phyloP scores from a whole-genome alignment of 805 yeast genomes.

The Kodamaea laetipori region DNA sequence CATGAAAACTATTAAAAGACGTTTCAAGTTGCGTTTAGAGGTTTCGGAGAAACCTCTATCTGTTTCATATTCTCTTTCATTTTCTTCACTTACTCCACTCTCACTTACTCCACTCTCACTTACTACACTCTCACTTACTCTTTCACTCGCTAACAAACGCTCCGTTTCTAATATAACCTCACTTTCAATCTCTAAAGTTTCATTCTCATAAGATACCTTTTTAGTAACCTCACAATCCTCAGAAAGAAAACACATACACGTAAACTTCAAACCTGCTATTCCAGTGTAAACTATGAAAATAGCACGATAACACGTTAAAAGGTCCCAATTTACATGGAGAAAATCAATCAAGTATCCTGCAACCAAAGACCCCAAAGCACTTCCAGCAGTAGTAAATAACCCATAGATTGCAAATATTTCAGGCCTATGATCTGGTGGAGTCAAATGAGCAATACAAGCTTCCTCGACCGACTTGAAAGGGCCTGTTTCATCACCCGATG shows the following conservation, averaged over 20 bases:
- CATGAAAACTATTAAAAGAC: slow-evolving; percentile 65
- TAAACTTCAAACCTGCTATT: slow-evolving; percentile 55
- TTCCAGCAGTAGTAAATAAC: slow-evolving; percentile 66
- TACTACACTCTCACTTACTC: too few relatives aligned
- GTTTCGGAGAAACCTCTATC: slow-evolving; percentile 39
- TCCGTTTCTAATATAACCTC: too few relatives aligned
- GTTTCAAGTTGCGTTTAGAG: slow-evolving; percentile 46
- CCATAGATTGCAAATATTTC: slow-evolving; percentile 77
- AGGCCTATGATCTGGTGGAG: slow-evolving; percentile 64
- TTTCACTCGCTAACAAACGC: too few relatives aligned
- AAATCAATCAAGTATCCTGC: slow-evolving; percentile 63
- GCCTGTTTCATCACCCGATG: slow-evolving; percentile 88
- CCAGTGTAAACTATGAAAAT: slow-evolving; percentile 59
- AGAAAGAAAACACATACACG: slow-evolving; percentile 52
- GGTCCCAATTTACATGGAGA: slow-evolving; percentile 35
- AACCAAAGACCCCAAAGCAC: slow-evolving; percentile 68
- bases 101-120: too few relatives aligned
- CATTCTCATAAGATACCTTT: slow-evolving; percentile 23
- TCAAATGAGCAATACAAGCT: slow-evolving; percentile 76
- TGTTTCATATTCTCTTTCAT: too few relatives aligned
- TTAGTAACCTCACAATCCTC: slow-evolving; percentile 50
- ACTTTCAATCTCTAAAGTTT: too few relatives aligned
- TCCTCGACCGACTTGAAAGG: slow-evolving; percentile 89
- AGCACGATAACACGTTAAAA: slow-evolving; percentile 51
- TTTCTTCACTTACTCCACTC: too few relatives aligned